Percentiles rank a stretch among this genome's conserved stretches.
These are phyloP conservation scores for Metschnikowia anglica DNA, from an alignment of 805 yeast genomes.

Conservation along the genomic window DNA sequence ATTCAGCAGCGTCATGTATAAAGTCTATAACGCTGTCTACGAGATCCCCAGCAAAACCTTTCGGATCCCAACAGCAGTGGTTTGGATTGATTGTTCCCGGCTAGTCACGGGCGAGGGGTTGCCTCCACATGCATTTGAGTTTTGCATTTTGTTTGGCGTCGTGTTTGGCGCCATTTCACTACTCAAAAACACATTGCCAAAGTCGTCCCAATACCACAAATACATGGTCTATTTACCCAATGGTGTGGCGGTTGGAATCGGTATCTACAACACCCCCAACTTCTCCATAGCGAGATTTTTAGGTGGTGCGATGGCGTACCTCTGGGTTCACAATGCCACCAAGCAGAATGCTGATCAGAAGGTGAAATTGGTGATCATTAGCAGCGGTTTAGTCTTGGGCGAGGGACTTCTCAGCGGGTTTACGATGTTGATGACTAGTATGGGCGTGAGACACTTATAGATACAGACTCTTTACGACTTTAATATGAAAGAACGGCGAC, in stretches of 20 bases:
- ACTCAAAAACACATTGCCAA: conserved; percentile 54
- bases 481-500: background rate
- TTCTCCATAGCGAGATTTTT: conserved; percentile 90
- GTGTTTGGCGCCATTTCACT: conserved; percentile 70
- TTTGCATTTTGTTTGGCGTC: conserved; percentile 60
- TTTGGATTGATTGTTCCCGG: conserved; percentile 96
- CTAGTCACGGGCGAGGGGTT: conserved; percentile 87
- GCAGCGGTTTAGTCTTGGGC: conserved; percentile 90
- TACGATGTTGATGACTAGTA: conserved; percentile 72
- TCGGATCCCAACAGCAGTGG: conserved; percentile 90
- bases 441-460: conserved; percentile 41
- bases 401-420: conserved; percentile 88
- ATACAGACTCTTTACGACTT: background rate
- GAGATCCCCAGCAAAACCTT: conserved; percentile 80
- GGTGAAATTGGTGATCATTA: conserved; percentile 78
- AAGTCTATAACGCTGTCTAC: conserved; percentile 76
- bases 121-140: conserved; percentile 71
- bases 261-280: conserved; percentile 90
- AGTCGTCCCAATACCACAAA: conserved; percentile 36
- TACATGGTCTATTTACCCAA: conserved; percentile 69
- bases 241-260: conserved; percentile 97
- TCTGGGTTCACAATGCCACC: conserved; percentile 46
- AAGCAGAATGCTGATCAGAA: conserved; percentile 40
- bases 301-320: conserved; percentile 73
- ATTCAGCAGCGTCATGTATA: conserved; percentile 78